These are phyloP conservation scores for Xylaria sp. DNA, from an alignment of 2,329 filamentous ascomycete species.

Conservation along the genomic window DNA sequence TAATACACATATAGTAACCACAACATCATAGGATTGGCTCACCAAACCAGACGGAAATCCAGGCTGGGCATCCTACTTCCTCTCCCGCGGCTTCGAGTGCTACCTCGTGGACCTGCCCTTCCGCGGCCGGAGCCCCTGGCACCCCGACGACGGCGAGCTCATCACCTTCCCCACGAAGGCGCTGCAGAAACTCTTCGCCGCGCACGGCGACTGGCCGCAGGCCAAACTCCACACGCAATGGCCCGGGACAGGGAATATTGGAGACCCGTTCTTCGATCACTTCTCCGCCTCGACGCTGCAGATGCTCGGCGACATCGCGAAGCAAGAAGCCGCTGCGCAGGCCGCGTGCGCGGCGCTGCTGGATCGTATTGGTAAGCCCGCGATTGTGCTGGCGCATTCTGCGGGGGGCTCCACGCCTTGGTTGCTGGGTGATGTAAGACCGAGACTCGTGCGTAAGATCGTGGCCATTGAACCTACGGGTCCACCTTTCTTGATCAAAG, in stretches of 20 bases:
- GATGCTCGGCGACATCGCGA: slow-evolving; percentile 50
- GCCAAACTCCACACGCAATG: slow-evolving; percentile 57
- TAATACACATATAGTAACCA: neutral
- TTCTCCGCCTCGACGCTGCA: slow-evolving; percentile 56
- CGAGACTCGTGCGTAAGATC: slow-evolving; percentile 55
- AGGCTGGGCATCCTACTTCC: slow-evolving; percentile 62
- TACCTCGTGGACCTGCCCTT: slow-evolving; percentile 61
- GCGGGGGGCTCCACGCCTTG: slow-evolving; percentile 58
- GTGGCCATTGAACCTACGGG: slow-evolving; percentile 60
- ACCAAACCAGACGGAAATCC: slow-evolving; percentile 59
- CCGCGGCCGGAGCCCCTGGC: slow-evolving; percentile 57
- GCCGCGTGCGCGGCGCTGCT: slow-evolving; percentile 56
- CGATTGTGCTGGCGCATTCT: slow-evolving; percentile 58
- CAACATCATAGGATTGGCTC: slow-evolving; percentile 55
- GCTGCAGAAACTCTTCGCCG: slow-evolving; percentile 54
- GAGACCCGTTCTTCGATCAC: slow-evolving; percentile 55
- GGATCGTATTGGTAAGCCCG: slow-evolving; percentile 56
- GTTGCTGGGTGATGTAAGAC: slow-evolving; percentile 56
- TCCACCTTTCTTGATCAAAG: slow-evolving; percentile 59
- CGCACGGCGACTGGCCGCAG: slow-evolving; percentile 53
- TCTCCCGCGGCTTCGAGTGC: slow-evolving; percentile 58
- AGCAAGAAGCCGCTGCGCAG: slow-evolving; percentile 54
- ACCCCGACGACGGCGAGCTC: slow-evolving; percentile 34
- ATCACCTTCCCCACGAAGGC: slow-evolving; percentile 50
- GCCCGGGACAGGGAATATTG: slow-evolving; percentile 55